Base-by-base conservation (phyloP, 2,329 filamentous ascomycete species). In the Helminthosporium solani region DNA sequence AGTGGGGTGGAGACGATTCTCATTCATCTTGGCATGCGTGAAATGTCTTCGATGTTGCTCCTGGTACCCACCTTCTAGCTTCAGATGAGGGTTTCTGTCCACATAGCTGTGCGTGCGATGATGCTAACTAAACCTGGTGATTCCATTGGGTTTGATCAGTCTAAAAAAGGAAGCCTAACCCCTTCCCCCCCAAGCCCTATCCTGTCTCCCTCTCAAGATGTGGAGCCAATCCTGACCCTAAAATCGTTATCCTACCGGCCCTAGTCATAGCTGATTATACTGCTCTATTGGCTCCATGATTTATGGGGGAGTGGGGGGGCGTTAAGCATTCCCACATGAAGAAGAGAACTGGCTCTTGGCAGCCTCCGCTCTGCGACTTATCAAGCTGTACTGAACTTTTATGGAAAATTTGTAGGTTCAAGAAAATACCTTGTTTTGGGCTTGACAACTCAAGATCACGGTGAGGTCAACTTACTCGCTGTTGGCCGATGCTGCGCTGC, bases 61-160 rank as follows among this genome's bases (percentile, higher is more conserved):
- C 56, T 58, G 38, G 58, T 59, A 61, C 49, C 62, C 64, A 66
- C 63, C 48, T 49, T 46, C 44, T 43, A 59, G 57, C 52, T 53
- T 58, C 58, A 55, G 58, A 65, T 58, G 57, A 61, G 60, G 48
- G 55, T 50, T 44, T 56, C 50, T 46, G 42, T 53, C 48, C 52
- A 46, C 36, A 43, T 41, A 48, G 47, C 45, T 50, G 56, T 55
- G 58, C 49, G 51, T 57, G 47, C 61, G 49, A 42, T 25, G 42
- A 31, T 28, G 16, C 34, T 49, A 39, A 14, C 33, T 12, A 36
- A 4, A 23, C 41, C 34, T 12, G 31, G 27, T 40, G 18, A 14
- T 31, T 14, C 19, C 34, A 8, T 14, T 31, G 49, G 50, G 46
- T 31, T 31, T 50, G 50, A 46, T 53, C 52, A 46, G 49, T 38